Conservation (phyloP, 2,329 filamentous ascomycete species). For the Penicillium sp. region DNA sequence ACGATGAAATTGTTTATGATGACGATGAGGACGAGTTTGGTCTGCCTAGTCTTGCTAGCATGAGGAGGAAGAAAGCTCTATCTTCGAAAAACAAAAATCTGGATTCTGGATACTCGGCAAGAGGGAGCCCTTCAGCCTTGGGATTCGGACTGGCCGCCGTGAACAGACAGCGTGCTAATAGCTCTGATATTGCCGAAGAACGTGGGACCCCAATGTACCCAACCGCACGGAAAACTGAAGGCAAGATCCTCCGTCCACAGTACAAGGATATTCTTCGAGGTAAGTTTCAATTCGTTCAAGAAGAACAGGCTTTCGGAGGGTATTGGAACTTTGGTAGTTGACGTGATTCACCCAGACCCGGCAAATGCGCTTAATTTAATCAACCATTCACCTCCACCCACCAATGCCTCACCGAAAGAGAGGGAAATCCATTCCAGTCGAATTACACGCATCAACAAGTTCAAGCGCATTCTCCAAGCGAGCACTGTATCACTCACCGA, state of each 20-base stretch:
- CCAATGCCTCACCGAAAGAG: conserved; percentile 73
- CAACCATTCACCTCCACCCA: conserved; percentile 69
- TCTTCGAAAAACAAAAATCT: conserved; percentile 34
- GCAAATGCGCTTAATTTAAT: conserved; percentile 94
- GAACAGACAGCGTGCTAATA: conserved; percentile 69
- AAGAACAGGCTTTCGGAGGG: not conserved
- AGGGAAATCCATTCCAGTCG: conserved; percentile 78
- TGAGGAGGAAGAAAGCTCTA: conserved; percentile 64
- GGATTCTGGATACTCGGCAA: conserved; percentile 36
- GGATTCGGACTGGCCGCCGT: conserved; percentile 31
- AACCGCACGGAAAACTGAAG: conserved; percentile 79
- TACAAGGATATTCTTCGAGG: conserved; percentile 91
- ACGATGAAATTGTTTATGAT: conserved; percentile 70
- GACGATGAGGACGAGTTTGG: conserved; percentile 95
- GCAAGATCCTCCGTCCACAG: conserved; percentile 91
- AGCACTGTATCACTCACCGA: conserved; percentile 83
- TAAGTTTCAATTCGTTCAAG: conserved; percentile 32
- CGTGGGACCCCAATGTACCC: conserved; percentile 77
- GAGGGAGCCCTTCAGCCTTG: conserved; percentile 21
- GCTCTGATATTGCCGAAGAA: conserved; percentile 90
- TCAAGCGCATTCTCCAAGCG: conserved; percentile 89
- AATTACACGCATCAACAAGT: conserved; percentile 94
- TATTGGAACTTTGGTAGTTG: not conserved
- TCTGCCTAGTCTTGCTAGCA: conserved; percentile 82
- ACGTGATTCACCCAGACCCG: conserved; percentile 49